Base-by-base conservation (phyloP, 2,329 filamentous ascomycete species). In the Nemania sp. region DNA sequence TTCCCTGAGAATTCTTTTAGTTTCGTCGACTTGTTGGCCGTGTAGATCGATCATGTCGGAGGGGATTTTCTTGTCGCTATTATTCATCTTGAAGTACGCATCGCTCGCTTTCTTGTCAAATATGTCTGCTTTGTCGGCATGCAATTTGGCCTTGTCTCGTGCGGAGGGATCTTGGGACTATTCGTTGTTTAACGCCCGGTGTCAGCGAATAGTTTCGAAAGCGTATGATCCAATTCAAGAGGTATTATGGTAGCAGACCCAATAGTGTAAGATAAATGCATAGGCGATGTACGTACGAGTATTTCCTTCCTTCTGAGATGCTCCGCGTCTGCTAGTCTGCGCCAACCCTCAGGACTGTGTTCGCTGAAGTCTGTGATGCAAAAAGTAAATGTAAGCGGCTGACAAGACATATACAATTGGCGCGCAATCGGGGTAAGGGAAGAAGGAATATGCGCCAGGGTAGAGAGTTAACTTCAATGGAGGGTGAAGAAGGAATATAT, bases 21-120 rank as follows among this genome's bases (percentile, higher is more conserved):
- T 96, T 83, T 98, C 96, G 79, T 97, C 93, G 67, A 97, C 94
- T 76, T 92, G 98, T 77, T 97, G 92, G 2, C 96, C 96, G 80
- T 99, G 96, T 55, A 99, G 85, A 81, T 99, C 96, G 74, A 99
- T 94, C 8, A 92, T 93, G 80, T 98, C 95, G n/a, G n/a, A n/a
- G n/a, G n/a, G n/a, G n/a, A n/a, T n/a, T n/a, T n/a, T n/a, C n/a
- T n/a, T n/a, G 47, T 85, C 84, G 18, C 88, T 86, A 10, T 97
- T 91, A 69, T 91, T 89, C 20, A 89, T 92, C 2, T 92, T 90
- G 79, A n/a, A n/a, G n/a, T n/a, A n/a, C n/a, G n/a, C n/a, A 67
- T 98, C 93, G 67, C 93, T 93, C 1, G 96, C 96, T 80, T 97
- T 93, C 72, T 88, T 89, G 85, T 98, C 98, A 83, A 94, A 97